Conservation (phyloP, 2,329 filamentous ascomycete genomes). For the Eurotiales sp. region DNA sequence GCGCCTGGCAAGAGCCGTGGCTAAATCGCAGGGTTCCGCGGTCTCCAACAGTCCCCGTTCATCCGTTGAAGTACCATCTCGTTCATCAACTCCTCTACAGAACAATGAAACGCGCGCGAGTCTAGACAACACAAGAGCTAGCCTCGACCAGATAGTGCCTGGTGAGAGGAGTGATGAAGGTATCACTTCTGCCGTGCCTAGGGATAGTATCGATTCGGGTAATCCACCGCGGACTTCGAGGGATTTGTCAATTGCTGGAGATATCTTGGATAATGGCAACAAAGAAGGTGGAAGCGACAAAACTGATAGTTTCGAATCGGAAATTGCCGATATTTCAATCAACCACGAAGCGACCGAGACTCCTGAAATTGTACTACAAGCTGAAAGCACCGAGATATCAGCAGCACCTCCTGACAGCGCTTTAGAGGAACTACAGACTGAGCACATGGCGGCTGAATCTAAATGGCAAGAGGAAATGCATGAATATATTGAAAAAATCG, state of each 20-base stretch:
- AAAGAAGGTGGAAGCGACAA: conserved; percentile 7
- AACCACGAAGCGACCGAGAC: neutral
- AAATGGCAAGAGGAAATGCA: conserved; percentile 79
- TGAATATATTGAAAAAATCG: conserved; percentile 80
- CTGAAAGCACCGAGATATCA: neutral
- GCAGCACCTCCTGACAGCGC: neutral
- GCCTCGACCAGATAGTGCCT: conserved; percentile 21
- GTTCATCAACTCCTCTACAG: conserved; percentile 50
- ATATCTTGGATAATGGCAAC: neutral
- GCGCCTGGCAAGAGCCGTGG: conserved; percentile 80
- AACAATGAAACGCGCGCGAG: conserved; percentile 40
- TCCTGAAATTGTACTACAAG: neutral
- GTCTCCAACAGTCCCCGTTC: conserved; percentile 45
- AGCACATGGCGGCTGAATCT: conserved; percentile 49
- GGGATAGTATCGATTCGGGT: conserved; percentile 28
- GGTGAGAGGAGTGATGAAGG: conserved; percentile 16
- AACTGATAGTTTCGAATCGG: conserved; percentile 2
- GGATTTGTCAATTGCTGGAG: conserved; percentile 18
- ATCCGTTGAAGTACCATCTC: conserved; percentile 47
- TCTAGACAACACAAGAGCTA: conserved; percentile 27
- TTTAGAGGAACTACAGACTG: conserved; percentile 47
- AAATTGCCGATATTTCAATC: neutral
- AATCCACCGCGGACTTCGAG: conserved; percentile 23
- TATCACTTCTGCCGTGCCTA: conserved; percentile 16
- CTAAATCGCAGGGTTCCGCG: conserved; percentile 59